phyloP scores from a whole-genome alignment of 331 rosid genomes.

The Pyrus hybrid region DNA sequence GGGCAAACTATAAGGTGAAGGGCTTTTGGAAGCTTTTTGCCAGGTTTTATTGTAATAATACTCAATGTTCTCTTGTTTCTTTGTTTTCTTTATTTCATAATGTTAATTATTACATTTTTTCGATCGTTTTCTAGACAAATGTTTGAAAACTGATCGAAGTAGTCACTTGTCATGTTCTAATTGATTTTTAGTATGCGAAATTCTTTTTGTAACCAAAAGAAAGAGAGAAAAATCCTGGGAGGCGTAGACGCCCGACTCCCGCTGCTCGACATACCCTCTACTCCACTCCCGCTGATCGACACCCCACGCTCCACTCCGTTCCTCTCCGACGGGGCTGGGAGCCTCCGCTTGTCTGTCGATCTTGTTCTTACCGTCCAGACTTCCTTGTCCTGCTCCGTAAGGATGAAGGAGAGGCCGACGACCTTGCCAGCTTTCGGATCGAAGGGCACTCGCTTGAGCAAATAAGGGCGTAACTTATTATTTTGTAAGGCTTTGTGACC shows the following conservation, averaged over 20 bases:
- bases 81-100: not conserved
- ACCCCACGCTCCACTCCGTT: not conserved
- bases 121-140: not conserved
- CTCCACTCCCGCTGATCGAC: not conserved
- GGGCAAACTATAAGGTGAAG: conserved; percentile 19
- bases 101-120: not conserved
- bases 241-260: no score
- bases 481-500: not conserved
- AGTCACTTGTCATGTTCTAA: not conserved
- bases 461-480: not conserved
- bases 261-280: not conserved
- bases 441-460: not conserved
- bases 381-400: not conserved
- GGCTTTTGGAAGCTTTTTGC: conserved; percentile 9
- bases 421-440: not conserved
- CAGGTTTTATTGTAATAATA: conserved; percentile 17
- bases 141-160: not conserved
- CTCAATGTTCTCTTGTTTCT: not conserved
- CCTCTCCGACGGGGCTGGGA: not conserved
- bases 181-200: not conserved
- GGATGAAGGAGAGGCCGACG: not conserved
- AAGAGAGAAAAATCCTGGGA: not conserved
- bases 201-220: not conserved
- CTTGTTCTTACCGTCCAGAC: not conserved
- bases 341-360: not conserved